These are phyloP conservation scores for Termitomyces sp. DNA, from an alignment of 768 basidiomycete species.

Conservation along the genomic window DNA sequence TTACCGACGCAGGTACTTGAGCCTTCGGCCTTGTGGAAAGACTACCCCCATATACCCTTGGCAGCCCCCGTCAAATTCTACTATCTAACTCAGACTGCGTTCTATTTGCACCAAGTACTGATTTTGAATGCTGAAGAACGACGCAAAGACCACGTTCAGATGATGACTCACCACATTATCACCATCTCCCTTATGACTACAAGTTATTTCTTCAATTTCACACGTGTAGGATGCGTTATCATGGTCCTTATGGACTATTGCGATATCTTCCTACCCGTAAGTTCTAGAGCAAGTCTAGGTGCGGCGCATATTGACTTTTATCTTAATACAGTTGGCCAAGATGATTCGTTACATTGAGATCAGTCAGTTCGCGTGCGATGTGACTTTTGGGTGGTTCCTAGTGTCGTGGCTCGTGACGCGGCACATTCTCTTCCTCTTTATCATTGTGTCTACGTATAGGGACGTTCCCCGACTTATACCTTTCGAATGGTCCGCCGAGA, in stretches of 20 bases:
- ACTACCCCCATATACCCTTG: constrained; percentile 79
- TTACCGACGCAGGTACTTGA: constrained; percentile 63
- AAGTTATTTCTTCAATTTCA: constrained; percentile 82
- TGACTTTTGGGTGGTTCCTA: constrained; percentile 76
- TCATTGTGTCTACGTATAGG: constrained; percentile 56
- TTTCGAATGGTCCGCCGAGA: constrained; percentile 53
- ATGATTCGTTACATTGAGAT: constrained; percentile 85
- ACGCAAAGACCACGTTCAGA: constrained; percentile 90
- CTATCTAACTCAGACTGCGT: constrained; percentile 80
- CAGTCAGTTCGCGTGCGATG: constrained; percentile 59
- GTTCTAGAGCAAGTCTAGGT: constrained; percentile 23
- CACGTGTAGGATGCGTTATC: constrained; percentile 84
- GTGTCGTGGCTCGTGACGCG: constrained; percentile 89
- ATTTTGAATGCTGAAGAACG: constrained; percentile 90
- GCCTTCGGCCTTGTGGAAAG: constrained; percentile 64
- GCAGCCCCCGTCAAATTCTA: constrained; percentile 85
- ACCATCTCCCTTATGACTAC: constrained; percentile 71
- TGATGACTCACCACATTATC: constrained; percentile 95
- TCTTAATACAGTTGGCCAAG: constrained; percentile 68
- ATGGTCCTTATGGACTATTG: constrained; percentile 93
- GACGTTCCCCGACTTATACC: constrained; percentile 46
- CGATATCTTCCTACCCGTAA: constrained; percentile 87
- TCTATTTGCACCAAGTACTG: constrained; percentile 89
- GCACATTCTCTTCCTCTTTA: constrained; percentile 72
- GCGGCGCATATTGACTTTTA: background rate